phyloP scores from a whole-genome alignment of 257 asterid species.

The Plantago major region DNA sequence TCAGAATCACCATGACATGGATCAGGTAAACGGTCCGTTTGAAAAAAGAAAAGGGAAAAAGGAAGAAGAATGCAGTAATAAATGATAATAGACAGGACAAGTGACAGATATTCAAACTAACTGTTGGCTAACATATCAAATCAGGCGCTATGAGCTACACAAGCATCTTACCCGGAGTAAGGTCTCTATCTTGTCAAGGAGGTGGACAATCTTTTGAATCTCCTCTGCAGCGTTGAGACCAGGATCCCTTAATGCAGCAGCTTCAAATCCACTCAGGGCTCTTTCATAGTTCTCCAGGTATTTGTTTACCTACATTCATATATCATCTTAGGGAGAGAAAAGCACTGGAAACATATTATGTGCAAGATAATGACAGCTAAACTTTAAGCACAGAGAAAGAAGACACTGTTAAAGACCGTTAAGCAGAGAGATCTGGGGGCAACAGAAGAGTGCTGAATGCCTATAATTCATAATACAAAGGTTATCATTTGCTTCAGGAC shows the following conservation, averaged over 20 bases:
- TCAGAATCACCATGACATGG: slow-evolving; percentile 5
- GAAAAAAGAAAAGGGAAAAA: neutral
- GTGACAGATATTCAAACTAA: too few species aligned
- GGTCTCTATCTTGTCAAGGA: slow-evolving; percentile 69
- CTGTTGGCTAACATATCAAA: neutral
- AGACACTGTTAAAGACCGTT: too few species aligned
- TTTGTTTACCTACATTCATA: slow-evolving; percentile 61
- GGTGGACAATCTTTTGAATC: slow-evolving; percentile 57
- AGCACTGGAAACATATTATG: slow-evolving; percentile 9
- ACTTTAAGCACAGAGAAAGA: too few species aligned
- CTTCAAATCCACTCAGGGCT: slow-evolving; percentile 96
- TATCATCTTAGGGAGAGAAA: neutral
- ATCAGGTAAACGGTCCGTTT: slow-evolving; percentile 7
- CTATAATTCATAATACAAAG: too few species aligned
- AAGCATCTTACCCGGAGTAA: slow-evolving; percentile 56
- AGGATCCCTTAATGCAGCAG: slow-evolving; percentile 94
- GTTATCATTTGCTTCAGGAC: too few species aligned
- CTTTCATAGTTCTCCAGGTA: slow-evolving; percentile 93
- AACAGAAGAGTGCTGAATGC: too few species aligned
- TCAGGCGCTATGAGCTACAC: neutral
- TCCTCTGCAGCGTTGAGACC: slow-evolving; percentile 71
- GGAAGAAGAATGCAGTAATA: neutral
- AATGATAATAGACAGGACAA: too few species aligned
- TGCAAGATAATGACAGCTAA: too few species aligned
- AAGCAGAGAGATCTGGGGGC: too few species aligned